Conservation (phyloP, 2,329 filamentous ascomycete species). For the Zymoseptoria tritici region DNA sequence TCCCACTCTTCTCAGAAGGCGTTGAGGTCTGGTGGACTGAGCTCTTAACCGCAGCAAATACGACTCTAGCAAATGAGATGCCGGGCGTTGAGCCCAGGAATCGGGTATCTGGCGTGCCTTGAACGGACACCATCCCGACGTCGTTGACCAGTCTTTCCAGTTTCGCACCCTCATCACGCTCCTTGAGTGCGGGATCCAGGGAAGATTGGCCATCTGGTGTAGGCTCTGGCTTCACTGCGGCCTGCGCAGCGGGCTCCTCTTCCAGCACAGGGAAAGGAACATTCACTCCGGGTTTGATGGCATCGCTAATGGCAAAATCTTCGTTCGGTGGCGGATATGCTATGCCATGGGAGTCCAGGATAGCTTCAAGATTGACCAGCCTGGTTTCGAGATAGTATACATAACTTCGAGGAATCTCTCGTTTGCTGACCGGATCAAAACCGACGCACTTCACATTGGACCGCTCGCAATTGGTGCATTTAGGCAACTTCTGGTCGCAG, state of each 20-base stretch:
- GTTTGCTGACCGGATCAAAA: slow-evolving; percentile 93
- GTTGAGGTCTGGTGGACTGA: slow-evolving; percentile 51
- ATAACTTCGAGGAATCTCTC: slow-evolving; percentile 82
- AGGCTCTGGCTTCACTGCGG: neutral
- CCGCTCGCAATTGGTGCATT: slow-evolving; percentile 87
- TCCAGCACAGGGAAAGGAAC: slow-evolving; percentile 27
- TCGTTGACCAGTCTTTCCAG: slow-evolving; percentile 62
- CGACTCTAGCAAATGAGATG: slow-evolving; percentile 88
- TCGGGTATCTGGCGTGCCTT: slow-evolving; percentile 68
- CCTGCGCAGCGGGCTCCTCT: slow-evolving; percentile 10
- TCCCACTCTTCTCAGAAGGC: slow-evolving; percentile 52
- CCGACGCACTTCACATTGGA: slow-evolving; percentile 86
- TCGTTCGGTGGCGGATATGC: slow-evolving; percentile 61
- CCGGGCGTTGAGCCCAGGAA: slow-evolving; percentile 80
- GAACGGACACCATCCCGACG: slow-evolving; percentile 68
- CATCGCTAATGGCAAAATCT: slow-evolving; percentile 47
- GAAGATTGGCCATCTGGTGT: slow-evolving; percentile 14
- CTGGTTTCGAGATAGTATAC: slow-evolving; percentile 90
- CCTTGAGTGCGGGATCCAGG: slow-evolving; percentile 27
- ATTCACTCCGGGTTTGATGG: slow-evolving; percentile 30
- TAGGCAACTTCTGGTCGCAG: slow-evolving; percentile 87
- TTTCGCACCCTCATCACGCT: slow-evolving; percentile 52
- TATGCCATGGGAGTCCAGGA: slow-evolving; percentile 63
- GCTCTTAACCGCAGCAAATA: slow-evolving; percentile 86
- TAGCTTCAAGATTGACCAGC: slow-evolving; percentile 71